Conservation (phyloP, 1,284 basidiomycete species). For the Ceraceosorus bombacis region DNA sequence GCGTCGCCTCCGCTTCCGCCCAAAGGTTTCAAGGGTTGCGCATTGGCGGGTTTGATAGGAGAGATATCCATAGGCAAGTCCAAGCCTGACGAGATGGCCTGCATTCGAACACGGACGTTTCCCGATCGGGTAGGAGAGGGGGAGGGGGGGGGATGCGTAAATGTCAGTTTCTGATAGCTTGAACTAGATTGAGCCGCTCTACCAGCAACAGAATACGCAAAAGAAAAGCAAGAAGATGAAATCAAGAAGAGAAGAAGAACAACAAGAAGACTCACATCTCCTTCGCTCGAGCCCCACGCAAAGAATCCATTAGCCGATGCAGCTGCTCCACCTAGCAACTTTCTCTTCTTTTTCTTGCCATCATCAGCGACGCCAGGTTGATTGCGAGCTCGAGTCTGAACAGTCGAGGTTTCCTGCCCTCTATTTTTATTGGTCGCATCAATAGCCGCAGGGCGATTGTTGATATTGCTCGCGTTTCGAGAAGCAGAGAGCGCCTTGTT, state of each 20-base stretch:
- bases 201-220: no score
- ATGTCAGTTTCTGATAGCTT: background rate
- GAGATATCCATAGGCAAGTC: background rate
- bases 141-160: background rate
- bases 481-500: no score
- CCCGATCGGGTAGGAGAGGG: background rate
- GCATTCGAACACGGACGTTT: background rate
- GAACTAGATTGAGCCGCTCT: no score
- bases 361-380: background rate
- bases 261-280: background rate
- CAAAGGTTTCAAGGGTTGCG: background rate
- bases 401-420: no score
- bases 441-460: no score
- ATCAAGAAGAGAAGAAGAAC: no score
- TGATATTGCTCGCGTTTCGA: no score
- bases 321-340: background rate
- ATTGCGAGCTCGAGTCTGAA: no score
- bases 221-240: no score
- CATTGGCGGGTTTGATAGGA: background rate
- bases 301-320: background rate
- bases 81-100: background rate
- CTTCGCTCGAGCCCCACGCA: background rate
- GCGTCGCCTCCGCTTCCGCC: no score
- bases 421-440: no score
- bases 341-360: conserved; percentile 5